A percentile compares a stretch with the other conserved stretches of the same genome.
Evolutionary conservation across 2,329 filamentous ascomycete species (phyloP).

Genomic region (Neofusicoccum kwambonambiense): DNA sequence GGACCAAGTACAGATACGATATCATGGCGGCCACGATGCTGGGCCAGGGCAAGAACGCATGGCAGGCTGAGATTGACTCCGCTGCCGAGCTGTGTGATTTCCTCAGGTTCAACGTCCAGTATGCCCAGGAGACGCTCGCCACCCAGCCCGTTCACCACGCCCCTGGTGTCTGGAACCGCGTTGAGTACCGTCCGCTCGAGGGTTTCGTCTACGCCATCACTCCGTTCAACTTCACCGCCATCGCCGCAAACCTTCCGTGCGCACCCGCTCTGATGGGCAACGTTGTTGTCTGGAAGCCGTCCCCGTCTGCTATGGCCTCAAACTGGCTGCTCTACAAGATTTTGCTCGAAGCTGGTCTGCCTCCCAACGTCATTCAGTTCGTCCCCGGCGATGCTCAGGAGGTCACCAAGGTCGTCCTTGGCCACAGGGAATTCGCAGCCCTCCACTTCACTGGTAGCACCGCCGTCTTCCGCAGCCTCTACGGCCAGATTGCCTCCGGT

Average conservation of each 20-base stretch:
- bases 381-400: constrained; percentile 83
- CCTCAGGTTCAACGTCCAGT: constrained; percentile 89
- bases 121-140: constrained; percentile 85
- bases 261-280: constrained; percentile 89
- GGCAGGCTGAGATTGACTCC: constrained; percentile 98
- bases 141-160: constrained; percentile 84
- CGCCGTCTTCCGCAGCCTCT: constrained; percentile 83
- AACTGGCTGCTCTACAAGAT: constrained; percentile 92
- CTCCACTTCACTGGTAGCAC: constrained; percentile 95
- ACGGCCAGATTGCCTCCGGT: constrained; percentile 79
- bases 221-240: constrained; percentile 97
- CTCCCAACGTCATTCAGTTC: constrained; percentile 88
- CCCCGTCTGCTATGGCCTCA: constrained; percentile 80
- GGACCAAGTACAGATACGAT: constrained; percentile 92
- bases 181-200: constrained; percentile 86
- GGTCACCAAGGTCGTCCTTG: constrained; percentile 74
- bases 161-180: constrained; percentile 83
- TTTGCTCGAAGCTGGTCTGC: constrained; percentile 85
- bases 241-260: constrained; percentile 80
- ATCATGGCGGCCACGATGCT: constrained; percentile 96
- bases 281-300: constrained; percentile 97
- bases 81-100: constrained; percentile 93
- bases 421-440: constrained; percentile 79
- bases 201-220: constrained; percentile 94
- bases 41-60: constrained; percentile 96